phyloP scores from a whole-genome alignment of 495 filamentous ascomycete species.

The Ascodesmis nigricans region DNA sequence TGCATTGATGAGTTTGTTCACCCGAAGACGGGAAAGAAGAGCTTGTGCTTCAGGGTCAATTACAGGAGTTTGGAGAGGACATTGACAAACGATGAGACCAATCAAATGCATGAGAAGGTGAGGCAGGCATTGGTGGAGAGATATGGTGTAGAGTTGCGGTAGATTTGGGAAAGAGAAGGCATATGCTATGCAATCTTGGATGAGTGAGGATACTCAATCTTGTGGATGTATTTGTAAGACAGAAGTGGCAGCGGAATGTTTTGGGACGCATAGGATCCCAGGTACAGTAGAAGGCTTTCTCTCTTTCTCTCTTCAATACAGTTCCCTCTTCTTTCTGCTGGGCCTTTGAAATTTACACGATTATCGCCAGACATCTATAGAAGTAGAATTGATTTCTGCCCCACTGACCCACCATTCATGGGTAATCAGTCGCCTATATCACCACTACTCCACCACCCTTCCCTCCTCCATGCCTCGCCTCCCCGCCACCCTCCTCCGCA shows the following conservation, averaged over 20 bases:
- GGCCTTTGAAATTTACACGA: too few species aligned
- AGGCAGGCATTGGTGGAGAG: conserved; percentile 36
- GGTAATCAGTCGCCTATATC: too few species aligned
- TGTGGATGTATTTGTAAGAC: not conserved
- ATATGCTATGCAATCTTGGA: not conserved
- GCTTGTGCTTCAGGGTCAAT: conserved; percentile 77
- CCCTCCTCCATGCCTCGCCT: conserved; percentile 51
- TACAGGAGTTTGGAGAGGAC: conserved; percentile 81
- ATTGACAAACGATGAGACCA: conserved; percentile 56
- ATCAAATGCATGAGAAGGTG: conserved; percentile 50
- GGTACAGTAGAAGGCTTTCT: too few species aligned
- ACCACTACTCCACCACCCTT: not conserved
- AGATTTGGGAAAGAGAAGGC: conserved; percentile 1
- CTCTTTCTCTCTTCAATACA: too few species aligned
- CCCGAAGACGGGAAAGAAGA: conserved; percentile 62
- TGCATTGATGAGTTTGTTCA: conserved; percentile 71
- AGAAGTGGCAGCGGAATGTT: not conserved
- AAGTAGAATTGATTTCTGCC: too few species aligned
- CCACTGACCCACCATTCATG: too few species aligned
- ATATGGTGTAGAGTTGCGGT: conserved; percentile 67
- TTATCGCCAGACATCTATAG: too few species aligned
- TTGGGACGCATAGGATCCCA: not conserved
- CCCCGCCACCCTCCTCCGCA: conserved; percentile 32
- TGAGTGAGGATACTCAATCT: not conserved
- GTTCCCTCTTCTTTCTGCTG: too few species aligned